Percentiles rank a stretch among this genome's conserved stretches.
Conservation (phyloP, 1,139 yeast genomes). For the Debaryomycetaceae sp. region DNA sequence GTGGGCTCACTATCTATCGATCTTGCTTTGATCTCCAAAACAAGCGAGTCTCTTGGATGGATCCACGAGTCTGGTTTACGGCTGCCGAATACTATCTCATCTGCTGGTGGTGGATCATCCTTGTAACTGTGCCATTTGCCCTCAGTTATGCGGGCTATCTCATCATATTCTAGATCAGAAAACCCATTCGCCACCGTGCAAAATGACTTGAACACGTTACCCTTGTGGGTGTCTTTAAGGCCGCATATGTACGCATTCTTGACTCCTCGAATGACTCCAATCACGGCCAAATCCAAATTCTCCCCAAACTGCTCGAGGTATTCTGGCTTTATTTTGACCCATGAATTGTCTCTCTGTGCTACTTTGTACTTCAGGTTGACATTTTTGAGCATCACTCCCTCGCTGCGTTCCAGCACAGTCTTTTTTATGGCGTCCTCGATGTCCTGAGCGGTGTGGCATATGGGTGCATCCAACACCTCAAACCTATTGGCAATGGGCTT, state of each 20-base stretch:
- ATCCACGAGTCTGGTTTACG: conserved; percentile 74
- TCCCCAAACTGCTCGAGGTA: conserved; percentile 84
- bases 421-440: conserved; percentile 52
- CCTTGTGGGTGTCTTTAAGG: conserved; percentile 34
- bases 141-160: conserved; percentile 53
- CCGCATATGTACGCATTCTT: conserved; percentile 81
- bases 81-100: conserved; percentile 54
- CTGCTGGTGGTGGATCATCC: conserved; percentile 32
- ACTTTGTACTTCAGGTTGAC: conserved; percentile 55
- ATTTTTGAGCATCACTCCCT: conserved; percentile 78
- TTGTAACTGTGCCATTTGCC: conserved; percentile 57
- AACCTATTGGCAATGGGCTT: conserved; percentile 48
- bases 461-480: conserved; percentile 49
- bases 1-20: conserved; percentile 53
- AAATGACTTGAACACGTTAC: conserved; percentile 45
- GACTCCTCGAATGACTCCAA: conserved; percentile 72
- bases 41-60: conserved; percentile 69
- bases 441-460: conserved; percentile 44
- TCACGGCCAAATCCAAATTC: conserved; percentile 70
- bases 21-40: conserved; percentile 82
- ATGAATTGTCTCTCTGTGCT: conserved; percentile 54
- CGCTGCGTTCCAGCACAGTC: conserved; percentile 64
- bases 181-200: conserved; percentile 87
- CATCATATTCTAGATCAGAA: conserved; percentile 54
- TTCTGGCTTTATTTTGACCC: conserved; percentile 92